Evolutionary conservation across 371 early-diverging fungal species (phyloP).

Genomic region (Apophysomyces variabilis): DNA sequence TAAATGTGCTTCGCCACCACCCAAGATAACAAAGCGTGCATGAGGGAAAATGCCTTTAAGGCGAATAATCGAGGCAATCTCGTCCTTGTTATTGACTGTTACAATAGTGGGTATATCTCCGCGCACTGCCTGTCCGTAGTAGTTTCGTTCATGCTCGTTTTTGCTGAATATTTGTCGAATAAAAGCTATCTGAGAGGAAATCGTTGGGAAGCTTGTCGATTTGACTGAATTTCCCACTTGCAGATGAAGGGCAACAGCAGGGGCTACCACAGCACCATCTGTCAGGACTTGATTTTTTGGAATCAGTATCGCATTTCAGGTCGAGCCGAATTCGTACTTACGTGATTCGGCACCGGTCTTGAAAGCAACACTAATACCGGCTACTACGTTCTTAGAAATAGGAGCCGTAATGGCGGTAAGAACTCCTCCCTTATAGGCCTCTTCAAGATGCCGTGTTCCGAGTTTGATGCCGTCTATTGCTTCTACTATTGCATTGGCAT

Average conservation of each 20-base stretch:
- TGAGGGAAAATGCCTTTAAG: conserved; percentile 50
- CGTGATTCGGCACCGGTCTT: conserved; percentile 47
- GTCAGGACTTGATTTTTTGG: conserved; percentile 20
- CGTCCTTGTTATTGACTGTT: conserved; percentile 63
- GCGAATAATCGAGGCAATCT: conserved; percentile 66
- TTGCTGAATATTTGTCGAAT: conserved; percentile 51
- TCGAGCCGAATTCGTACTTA: conserved; percentile 20
- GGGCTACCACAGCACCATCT: conserved; percentile 27
- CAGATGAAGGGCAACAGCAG: conserved; percentile 62
- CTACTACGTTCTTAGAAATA: conserved; percentile 38
- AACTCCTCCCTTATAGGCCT: conserved; percentile 64
- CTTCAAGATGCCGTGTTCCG: conserved; percentile 56
- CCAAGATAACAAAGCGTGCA: conserved; percentile 45
- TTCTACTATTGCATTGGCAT: conserved; percentile 34
- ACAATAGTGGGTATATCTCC: conserved; percentile 67
- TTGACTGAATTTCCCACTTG: conserved; percentile 52
- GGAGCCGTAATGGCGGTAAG: conserved; percentile 56
- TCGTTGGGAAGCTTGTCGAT: conserved; percentile 48
- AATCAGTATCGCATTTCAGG: not conserved
- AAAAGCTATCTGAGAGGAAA: conserved; percentile 64
- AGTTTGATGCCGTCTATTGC: conserved; percentile 63
- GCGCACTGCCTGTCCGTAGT: conserved; percentile 41
- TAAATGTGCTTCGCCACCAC: conserved; percentile 72
- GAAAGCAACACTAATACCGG: conserved; percentile 58
- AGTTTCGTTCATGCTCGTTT: conserved; percentile 20